Evolutionary conservation across 2,329 filamentous ascomycete genomes (phyloP).

Genomic region (Colletotrichum ledebouriae): DNA sequence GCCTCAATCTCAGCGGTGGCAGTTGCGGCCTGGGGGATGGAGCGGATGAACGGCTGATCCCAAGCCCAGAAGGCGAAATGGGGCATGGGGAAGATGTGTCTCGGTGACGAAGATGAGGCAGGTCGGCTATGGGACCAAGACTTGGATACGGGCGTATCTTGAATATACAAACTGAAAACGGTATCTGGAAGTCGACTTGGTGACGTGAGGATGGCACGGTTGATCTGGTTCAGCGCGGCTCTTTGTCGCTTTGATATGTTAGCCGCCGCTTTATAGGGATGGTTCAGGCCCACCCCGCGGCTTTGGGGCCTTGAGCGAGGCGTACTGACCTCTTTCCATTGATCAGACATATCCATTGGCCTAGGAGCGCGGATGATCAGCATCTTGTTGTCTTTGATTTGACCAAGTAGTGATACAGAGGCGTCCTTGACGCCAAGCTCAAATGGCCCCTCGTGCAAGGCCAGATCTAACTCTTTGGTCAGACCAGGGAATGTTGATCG

Average conservation of each 20-base stretch:
- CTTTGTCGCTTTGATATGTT: conserved; percentile 55
- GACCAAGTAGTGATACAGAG: conserved; percentile 55
- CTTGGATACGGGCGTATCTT: conserved; percentile 61
- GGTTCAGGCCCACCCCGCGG: neutral
- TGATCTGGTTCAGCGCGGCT: conserved; percentile 66
- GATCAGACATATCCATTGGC: conserved; percentile 55
- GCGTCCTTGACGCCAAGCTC: conserved; percentile 49
- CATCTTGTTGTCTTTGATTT: conserved; percentile 51
- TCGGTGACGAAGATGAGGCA: conserved; percentile 52
- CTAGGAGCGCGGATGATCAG: conserved; percentile 60
- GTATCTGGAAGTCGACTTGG: conserved; percentile 63
- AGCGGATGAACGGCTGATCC: conserved; percentile 64
- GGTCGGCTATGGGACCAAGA: conserved; percentile 63
- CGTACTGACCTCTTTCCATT: conserved; percentile 56
- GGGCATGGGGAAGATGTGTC: conserved; percentile 64
- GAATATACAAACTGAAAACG: conserved; percentile 65
- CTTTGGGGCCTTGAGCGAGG: neutral
- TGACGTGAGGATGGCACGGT: conserved; percentile 65
- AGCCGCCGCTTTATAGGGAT: conserved; percentile 26
- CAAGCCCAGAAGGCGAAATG: conserved; percentile 70
- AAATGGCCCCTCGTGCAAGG: conserved; percentile 60
- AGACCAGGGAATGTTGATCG: conserved; percentile 60
- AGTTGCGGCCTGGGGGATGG: conserved; percentile 54
- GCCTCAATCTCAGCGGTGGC: conserved; percentile 56
- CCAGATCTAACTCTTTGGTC: conserved; percentile 60